Conservation (phyloP, 2,329 filamentous ascomycete genomes). For the Aspergillus fijiensis region DNA sequence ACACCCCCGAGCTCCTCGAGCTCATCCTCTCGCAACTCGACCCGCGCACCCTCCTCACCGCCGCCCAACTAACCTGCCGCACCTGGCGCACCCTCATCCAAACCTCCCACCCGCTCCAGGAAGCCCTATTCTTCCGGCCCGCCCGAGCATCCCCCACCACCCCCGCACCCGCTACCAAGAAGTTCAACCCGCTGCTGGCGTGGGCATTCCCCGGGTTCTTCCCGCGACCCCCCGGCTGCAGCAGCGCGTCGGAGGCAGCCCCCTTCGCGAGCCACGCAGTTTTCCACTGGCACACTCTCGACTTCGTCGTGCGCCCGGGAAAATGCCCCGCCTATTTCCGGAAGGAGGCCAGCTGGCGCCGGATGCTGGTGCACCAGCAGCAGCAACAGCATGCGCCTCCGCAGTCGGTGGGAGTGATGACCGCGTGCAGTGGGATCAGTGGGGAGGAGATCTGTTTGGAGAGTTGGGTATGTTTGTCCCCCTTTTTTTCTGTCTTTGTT, state of each 20-base stretch:
- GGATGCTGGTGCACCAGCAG: not conserved
- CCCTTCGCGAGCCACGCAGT: no score
- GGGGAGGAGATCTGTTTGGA: not conserved
- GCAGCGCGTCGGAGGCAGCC: no score
- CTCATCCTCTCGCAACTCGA: not conserved
- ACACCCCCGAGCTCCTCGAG: conserved; percentile 1
- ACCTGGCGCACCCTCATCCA: not conserved
- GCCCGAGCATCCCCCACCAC: not conserved
- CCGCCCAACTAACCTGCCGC: not conserved
- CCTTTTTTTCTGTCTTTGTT: no score
- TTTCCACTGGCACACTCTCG: not conserved
- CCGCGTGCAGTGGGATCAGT: not conserved
- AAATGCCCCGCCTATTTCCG: not conserved
- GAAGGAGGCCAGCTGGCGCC: not conserved
- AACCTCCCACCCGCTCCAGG: not conserved
- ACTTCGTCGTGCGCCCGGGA: not conserved
- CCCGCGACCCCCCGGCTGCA: not conserved
- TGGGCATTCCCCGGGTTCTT: not conserved
- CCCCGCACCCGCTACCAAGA: no score
- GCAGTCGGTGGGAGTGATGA: not conserved
- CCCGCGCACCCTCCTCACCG: not conserved
- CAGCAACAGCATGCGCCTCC: not conserved
- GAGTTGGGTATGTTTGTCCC: not conserved
- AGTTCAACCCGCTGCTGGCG: not conserved
- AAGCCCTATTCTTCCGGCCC: not conserved